These are phyloP conservation scores for Saccharomycopsis vini DNA, from an alignment of 805 yeast species.

Conservation along the genomic window DNA sequence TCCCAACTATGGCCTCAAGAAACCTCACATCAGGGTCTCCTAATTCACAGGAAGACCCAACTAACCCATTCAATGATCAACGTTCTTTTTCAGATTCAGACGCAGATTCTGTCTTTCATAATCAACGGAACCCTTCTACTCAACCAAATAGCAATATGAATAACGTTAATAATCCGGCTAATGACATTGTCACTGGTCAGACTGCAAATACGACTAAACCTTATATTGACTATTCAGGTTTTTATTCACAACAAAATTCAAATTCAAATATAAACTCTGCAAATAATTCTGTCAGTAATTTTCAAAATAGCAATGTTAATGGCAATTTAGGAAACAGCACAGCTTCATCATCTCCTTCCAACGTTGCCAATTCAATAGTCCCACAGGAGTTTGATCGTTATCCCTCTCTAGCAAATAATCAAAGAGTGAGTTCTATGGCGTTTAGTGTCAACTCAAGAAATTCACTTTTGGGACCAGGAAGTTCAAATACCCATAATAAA, in stretches of 20 bases:
- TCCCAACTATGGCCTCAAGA: conserved; percentile 24
- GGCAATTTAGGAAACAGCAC: conserved; percentile 68
- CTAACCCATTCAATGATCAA: conserved; percentile 22
- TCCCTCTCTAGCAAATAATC: conserved; percentile 53
- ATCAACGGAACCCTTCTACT: neutral
- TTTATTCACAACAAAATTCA: conserved; percentile 32
- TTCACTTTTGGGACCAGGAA: conserved; percentile 15
- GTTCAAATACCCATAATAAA: conserved; percentile 3
- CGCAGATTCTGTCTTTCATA: conserved; percentile 5
- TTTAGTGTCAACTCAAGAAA: conserved; percentile 29
- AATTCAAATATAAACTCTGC: conserved; percentile 19
- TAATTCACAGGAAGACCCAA: conserved; percentile 25
- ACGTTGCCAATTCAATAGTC: conserved; percentile 23
- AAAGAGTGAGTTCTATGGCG: conserved; percentile 35
- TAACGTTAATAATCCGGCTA: conserved; percentile 6
- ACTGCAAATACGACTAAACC: conserved; percentile 22
- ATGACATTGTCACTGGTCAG: conserved; percentile 7
- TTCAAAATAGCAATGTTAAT: conserved; percentile 25
- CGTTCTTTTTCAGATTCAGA: conserved; percentile 19
- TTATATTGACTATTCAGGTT: conserved; percentile 34
- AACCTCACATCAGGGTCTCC: conserved; percentile 25
- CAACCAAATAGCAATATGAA: conserved; percentile 3
- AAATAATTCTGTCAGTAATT: conserved; percentile 22
- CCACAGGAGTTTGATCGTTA: conserved; percentile 62
- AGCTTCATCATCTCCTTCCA: conserved; percentile 21